These are phyloP conservation scores for Camellia sinensis DNA, from an alignment of 148 eudicot species.

Conservation along the genomic window DNA sequence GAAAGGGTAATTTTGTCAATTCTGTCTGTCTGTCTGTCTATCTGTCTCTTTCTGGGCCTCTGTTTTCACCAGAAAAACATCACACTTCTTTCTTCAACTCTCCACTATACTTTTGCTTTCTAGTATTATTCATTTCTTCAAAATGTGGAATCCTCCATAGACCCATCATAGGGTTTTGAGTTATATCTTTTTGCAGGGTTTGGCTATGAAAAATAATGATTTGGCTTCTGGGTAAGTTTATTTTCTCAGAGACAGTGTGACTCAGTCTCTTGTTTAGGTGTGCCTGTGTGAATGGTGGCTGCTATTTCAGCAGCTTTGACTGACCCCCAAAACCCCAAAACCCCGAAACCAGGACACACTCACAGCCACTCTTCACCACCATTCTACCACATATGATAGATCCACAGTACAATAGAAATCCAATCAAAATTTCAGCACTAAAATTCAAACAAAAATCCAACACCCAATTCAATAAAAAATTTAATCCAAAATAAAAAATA, in stretches of 20 bases:
- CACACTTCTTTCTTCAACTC: too few species aligned
- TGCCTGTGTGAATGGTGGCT: conserved; percentile 54
- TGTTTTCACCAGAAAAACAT: conserved; percentile 19
- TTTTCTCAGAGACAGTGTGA: conserved; percentile 43
- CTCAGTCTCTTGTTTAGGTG: conserved; percentile 13
- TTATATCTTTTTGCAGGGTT: conserved; percentile 22
- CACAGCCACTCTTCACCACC: too few species aligned
- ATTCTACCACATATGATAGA: too few species aligned
- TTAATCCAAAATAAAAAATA: too few species aligned
- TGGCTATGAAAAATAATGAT: conserved; percentile 12
- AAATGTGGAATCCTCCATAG: conserved; percentile 20
- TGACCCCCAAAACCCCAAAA: conserved; percentile 48
- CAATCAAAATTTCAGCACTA: too few species aligned
- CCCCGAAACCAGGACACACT: conserved; percentile 16
- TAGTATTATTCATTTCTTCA: conserved; percentile 15
- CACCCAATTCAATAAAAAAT: too few species aligned
- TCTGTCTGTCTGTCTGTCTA: conserved; percentile 4
- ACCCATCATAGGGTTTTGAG: conserved; percentile 28
- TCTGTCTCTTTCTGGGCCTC: conserved; percentile 23
- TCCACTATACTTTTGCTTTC: conserved; percentile 10
- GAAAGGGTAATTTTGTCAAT: too few species aligned
- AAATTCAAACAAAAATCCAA: too few species aligned
- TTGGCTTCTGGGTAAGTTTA: conserved; percentile 15
- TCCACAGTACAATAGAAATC: too few species aligned
- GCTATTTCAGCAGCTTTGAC: conserved; percentile 53